These are phyloP conservation scores for Craterostigma plantagineum DNA, from an alignment of 257 asterid species.

Conservation along the genomic window DNA sequence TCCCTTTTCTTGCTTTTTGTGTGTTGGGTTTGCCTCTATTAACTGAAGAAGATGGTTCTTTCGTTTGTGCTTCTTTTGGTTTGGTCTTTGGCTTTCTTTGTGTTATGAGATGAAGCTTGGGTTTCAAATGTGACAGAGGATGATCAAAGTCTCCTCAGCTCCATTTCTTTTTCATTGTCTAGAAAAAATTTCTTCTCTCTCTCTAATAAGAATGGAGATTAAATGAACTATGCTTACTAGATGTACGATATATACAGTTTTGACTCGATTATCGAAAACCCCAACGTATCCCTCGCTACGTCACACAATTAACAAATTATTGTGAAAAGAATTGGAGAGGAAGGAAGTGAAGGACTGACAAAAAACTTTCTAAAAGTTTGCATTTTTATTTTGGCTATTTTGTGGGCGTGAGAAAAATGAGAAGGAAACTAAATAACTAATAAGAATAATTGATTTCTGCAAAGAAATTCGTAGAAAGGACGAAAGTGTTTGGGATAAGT, in stretches of 20 bases:
- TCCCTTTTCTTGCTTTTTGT: too few species aligned
- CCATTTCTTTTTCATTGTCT: too few species aligned
- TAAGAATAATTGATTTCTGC: too few species aligned
- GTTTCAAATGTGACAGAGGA: neutral
- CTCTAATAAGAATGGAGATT: too few species aligned
- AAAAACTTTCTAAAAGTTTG: too few species aligned
- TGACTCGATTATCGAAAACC: slow-evolving; percentile 13
- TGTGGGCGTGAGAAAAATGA: too few species aligned
- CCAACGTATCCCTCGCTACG: slow-evolving; percentile 3
- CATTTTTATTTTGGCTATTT: too few species aligned
- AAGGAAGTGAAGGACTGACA: neutral
- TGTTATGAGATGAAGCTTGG: slow-evolving; percentile 1
- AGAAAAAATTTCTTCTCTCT: too few species aligned
- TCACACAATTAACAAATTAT: slow-evolving; percentile 1
- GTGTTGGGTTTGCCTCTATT: too few species aligned
- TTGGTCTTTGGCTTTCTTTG: neutral
- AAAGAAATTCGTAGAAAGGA: slow-evolving; percentile 12
- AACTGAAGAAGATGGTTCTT: neutral
- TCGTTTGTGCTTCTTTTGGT: neutral
- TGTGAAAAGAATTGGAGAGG: slow-evolving; percentile 12
- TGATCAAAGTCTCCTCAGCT: neutral
- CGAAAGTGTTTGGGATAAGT: slow-evolving; percentile 12
- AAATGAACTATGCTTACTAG: too few species aligned
- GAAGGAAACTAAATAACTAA: too few species aligned
- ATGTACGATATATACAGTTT: slow-evolving; percentile 7